Evolutionary conservation across 495 filamentous ascomycete species (phyloP).

Genomic region (Trichoderma gamsii): DNA sequence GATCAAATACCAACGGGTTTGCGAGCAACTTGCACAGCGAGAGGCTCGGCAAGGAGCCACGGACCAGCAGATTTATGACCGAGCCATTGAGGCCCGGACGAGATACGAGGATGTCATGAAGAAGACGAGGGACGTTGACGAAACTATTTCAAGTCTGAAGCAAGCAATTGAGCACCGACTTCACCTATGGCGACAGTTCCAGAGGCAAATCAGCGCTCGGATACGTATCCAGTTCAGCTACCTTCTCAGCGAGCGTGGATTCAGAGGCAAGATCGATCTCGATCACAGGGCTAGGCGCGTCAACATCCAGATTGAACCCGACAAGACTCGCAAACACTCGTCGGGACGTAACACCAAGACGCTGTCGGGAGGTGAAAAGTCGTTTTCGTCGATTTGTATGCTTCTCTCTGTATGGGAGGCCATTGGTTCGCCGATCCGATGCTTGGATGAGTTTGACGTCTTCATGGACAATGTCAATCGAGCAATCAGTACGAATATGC

Average conservation of each 20-base stretch:
- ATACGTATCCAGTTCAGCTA: constrained; percentile 82
- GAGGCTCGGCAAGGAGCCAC: constrained; percentile 49
- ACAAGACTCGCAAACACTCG: constrained; percentile 59
- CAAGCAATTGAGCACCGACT: constrained; percentile 62
- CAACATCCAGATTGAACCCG: constrained; percentile 76
- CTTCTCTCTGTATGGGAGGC: constrained; percentile 93
- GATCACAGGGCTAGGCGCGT: constrained; percentile 68
- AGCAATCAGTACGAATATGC: constrained; percentile 89
- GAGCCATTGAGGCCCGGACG: constrained; percentile 30
- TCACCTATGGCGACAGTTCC: constrained; percentile 73
- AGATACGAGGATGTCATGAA: constrained; percentile 40
- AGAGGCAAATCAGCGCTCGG: constrained; percentile 71
- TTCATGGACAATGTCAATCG: constrained; percentile 99
- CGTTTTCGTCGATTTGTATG: constrained; percentile 92
- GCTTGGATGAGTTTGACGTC: constrained; percentile 97
- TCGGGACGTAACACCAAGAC: constrained; percentile 79
- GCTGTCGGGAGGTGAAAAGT: constrained; percentile 92
- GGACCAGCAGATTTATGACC: constrained; percentile 55
- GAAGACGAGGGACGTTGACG: constrained; percentile 40
- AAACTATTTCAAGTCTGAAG: constrained; percentile 42
- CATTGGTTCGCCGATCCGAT: constrained; percentile 91
- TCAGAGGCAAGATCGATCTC: constrained; percentile 71
- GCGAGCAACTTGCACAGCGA: constrained; percentile 51
- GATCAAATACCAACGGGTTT: constrained; percentile 54
- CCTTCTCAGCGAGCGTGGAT: constrained; percentile 79